Evolutionary conservation across 2,329 filamentous ascomycete species (phyloP).

Genomic region (Cytospora paraplurivora): DNA sequence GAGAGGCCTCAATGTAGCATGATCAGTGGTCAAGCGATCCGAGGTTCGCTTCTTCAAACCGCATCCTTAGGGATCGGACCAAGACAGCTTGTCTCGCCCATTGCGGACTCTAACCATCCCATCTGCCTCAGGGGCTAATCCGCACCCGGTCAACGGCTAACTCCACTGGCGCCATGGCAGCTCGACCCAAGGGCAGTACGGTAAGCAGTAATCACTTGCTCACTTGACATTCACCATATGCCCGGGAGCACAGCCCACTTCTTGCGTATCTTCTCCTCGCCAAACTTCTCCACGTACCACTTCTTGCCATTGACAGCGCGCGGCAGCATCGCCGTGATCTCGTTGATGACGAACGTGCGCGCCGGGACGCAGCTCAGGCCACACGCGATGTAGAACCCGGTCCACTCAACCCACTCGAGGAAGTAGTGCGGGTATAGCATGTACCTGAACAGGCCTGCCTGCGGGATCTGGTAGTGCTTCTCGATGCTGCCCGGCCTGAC

Average conservation of each 20-base stretch:
- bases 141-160: background rate
- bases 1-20: background rate
- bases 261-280: constrained; percentile 73
- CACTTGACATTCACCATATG: constrained; percentile 39
- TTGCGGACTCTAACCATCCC: background rate
- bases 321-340: constrained; percentile 87
- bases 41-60: background rate
- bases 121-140: background rate
- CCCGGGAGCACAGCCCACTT: constrained; percentile 71
- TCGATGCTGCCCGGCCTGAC: constrained; percentile 52
- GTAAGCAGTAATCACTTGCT: background rate
- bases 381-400: constrained; percentile 79
- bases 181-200: constrained; percentile 41
- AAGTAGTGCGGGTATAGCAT: constrained; percentile 92
- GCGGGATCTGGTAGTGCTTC: constrained; percentile 86
- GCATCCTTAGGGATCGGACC: too few relatives aligned
- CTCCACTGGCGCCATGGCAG: background rate
- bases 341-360: constrained; percentile 80
- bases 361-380: constrained; percentile 72
- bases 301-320: constrained; percentile 75
- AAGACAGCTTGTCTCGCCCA: background rate
- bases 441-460: constrained; percentile 78
- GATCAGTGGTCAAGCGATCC: background rate
- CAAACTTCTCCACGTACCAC: constrained; percentile 91
- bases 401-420: constrained; percentile 97